phyloP scores from a whole-genome alignment of 257 asterid genomes.

The Schizonepeta tenuifolia region DNA sequence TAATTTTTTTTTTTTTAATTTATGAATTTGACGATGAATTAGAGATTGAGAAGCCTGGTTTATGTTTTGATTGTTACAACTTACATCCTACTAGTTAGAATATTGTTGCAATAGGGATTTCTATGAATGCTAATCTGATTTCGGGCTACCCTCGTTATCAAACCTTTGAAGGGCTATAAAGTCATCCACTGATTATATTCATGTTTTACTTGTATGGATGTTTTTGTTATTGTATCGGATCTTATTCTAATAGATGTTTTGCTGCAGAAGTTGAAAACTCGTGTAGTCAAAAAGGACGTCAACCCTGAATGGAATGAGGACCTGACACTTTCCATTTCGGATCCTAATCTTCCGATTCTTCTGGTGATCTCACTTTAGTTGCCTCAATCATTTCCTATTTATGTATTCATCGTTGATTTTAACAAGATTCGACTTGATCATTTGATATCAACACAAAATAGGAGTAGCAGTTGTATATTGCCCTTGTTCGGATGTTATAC shows the following conservation, averaged over 20 bases:
- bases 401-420: neutral
- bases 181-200: no score
- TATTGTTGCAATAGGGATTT: neutral
- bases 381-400: neutral
- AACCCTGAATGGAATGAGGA: slow-evolving; percentile 96
- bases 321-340: slow-evolving; percentile 69
- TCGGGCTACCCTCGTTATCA: no score
- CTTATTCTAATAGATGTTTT: neutral
- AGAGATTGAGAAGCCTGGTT: neutral
- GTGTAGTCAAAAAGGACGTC: slow-evolving; percentile 68
- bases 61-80: neutral
- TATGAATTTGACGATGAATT: no score
- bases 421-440: no score
- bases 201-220: neutral
- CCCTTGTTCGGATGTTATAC: neutral
- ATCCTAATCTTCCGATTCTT: slow-evolving; percentile 52
- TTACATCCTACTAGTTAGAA: neutral
- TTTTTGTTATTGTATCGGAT: neutral
- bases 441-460: neutral
- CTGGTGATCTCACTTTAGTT: slow-evolving; percentile 53
- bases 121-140: neutral
- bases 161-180: no score
- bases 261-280: slow-evolving; percentile 85
- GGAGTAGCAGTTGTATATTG: neutral
- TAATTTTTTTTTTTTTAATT: no score